phyloP scores from a whole-genome alignment of 306 rosid species.

The Malus orientalis region DNA sequence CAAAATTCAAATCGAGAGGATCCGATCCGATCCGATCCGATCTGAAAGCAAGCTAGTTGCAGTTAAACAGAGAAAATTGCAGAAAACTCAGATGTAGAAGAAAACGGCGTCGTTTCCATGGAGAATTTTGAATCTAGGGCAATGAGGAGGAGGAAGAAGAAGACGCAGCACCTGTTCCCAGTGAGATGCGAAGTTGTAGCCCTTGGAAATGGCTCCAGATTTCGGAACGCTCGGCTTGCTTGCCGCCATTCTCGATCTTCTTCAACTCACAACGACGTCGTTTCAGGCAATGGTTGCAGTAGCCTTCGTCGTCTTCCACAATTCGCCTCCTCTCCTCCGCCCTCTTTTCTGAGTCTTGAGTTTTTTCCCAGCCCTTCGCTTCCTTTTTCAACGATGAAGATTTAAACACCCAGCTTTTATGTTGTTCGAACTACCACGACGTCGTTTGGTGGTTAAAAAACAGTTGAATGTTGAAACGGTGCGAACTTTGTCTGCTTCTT shows the following conservation, averaged over 20 bases:
- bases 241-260: constrained; percentile 29
- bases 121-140: background rate
- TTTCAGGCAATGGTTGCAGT: background rate
- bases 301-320: background rate
- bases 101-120: background rate
- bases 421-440: background rate
- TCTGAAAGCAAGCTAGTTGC: background rate
- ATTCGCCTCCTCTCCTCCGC: background rate
- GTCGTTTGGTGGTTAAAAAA: background rate
- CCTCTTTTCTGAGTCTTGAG: background rate
- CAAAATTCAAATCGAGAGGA: background rate
- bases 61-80: background rate
- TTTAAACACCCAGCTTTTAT: background rate
- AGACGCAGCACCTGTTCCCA: constrained; percentile 71
- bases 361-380: background rate
- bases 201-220: constrained; percentile 78
- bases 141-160: background rate
- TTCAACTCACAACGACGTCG: background rate
- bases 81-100: background rate
- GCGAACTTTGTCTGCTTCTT: background rate
- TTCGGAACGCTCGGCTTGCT: constrained; percentile 37
- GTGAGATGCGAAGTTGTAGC: constrained; percentile 84
- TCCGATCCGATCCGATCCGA: background rate
- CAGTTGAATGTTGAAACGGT: background rate
- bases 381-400: background rate